Base-by-base conservation (phyloP, 176 grass and related monocot species). In the Cenchrus fungigraminus region DNA sequence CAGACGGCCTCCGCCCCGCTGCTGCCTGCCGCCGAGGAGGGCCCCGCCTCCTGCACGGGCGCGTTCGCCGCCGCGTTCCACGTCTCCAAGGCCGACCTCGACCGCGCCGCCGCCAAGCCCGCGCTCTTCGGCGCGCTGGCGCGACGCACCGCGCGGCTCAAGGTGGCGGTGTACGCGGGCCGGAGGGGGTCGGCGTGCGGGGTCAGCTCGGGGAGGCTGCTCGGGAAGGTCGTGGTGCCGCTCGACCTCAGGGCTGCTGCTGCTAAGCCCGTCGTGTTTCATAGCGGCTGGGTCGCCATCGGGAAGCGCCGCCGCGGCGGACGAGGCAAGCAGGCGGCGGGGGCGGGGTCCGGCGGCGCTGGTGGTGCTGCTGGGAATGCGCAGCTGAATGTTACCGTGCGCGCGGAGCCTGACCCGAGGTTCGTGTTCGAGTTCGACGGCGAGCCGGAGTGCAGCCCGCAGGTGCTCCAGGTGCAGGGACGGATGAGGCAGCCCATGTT, bases 391-490 rank as follows among this genome's bases (percentile, higher is more conserved):
- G 52, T 97, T 5, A 91, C 88, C 2, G 89, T 97, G 0, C 88
- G 87, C 14, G 90, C 95, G 2, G 95, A 97, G 76, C 86, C 92
- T 0, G 95, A 97, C 71, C 92, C 95, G 17, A 28, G 92, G 7
- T 97, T 97, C 65, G 85, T 95, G 4, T 95, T 97, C 77, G 82
- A 97, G 86, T 97, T 95, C 58, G 95, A 92, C 29, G 90, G 92
- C 29, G 90, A 97, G 68, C 95, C 95, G 0, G 90, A 97, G 79
- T 91, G 92, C 47, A 93, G 90, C 82, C 92, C 92, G 12, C 95
- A 95, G 83, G 92, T 97, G 51, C 59, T 95, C 4, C 95, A 97
- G 90, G 89, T 97, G 63, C 84, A 88, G 76, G 90, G 90, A 2
- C 22, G 14, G 45, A 89, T 92, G 90, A 83, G 62, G 63, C 92